Percentiles rank a stretch among this genome's conserved stretches.
Evolutionary conservation across 2,329 filamentous ascomycete species (phyloP).

Genomic region (Neoarthrinium moseri): DNA sequence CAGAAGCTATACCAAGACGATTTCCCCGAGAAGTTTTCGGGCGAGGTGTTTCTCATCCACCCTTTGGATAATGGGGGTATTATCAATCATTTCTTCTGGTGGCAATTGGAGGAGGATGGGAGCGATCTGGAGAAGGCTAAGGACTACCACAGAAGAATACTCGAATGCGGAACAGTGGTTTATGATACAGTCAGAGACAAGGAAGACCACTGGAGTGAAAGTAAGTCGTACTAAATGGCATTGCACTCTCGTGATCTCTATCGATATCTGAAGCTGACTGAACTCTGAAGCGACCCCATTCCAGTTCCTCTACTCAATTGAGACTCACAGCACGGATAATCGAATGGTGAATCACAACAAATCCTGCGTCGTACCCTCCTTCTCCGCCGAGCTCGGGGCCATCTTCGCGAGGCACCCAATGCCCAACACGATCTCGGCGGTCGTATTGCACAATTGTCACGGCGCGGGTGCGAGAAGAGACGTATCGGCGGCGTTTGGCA

Average conservation of each 20-base stretch:
- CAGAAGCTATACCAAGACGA: conserved; percentile 4
- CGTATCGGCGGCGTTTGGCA: conserved; percentile 4
- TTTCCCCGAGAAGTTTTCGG: conserved; percentile 6
- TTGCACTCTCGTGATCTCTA: too few species aligned
- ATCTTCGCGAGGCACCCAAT: conserved; percentile 5
- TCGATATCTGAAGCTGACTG: too few species aligned
- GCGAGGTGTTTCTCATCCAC: conserved; percentile 9
- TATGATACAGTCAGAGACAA: conserved; percentile 4
- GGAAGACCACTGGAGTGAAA: not conserved
- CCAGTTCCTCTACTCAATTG: conserved; percentile 9
- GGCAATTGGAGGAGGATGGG: conserved; percentile 6
- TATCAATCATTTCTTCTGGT: conserved; percentile 11
- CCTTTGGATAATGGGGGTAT: conserved; percentile 6
- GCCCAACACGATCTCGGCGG: not conserved
- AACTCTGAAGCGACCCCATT: conserved; percentile 5
- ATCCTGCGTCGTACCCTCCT: not conserved
- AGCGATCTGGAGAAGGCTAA: conserved; percentile 3
- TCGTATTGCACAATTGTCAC: conserved; percentile 10
- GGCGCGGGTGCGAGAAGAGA: conserved; percentile 2
- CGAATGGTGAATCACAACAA: not conserved
- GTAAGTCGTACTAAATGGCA: too few species aligned
- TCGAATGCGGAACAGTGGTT: conserved; percentile 5
- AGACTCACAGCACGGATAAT: not conserved
- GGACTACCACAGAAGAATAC: conserved; percentile 6
- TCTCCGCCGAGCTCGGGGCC: conserved; percentile 7